These are phyloP conservation scores for Kalaharituber pfeilii DNA, from an alignment of 2,329 filamentous ascomycete genomes.

Conservation along the genomic window DNA sequence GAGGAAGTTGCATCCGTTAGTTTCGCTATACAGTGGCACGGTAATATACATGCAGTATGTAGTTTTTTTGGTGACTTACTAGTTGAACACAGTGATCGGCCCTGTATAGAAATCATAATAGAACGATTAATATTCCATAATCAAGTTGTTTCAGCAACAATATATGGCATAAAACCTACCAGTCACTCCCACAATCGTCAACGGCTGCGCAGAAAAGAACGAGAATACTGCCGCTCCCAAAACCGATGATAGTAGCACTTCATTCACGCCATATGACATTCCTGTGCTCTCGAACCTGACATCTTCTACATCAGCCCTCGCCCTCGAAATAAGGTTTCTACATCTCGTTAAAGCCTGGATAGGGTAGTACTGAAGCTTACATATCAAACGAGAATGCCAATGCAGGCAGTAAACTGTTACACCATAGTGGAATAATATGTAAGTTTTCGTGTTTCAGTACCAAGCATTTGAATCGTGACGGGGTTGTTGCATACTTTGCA, in stretches of 20 bases:
- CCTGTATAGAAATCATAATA: conserved; percentile 28
- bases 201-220: conserved; percentile 60
- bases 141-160: too few species aligned
- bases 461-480: background rate
- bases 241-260: conserved; percentile 73
- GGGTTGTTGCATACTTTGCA: conserved; percentile 61
- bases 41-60: background rate
- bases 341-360: background rate
- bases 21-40: background rate
- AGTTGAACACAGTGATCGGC: conserved; percentile 90
- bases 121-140: background rate
- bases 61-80: too few species aligned
- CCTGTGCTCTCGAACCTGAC: conserved; percentile 58
- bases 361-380: too few species aligned
- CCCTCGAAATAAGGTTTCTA: too few species aligned
- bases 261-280: conserved; percentile 75
- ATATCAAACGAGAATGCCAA: conserved; percentile 83
- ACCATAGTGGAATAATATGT: conserved; percentile 13
- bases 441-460: background rate
- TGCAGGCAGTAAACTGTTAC: conserved; percentile 67
- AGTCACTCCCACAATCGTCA: conserved; percentile 82
- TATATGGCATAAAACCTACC: conserved; percentile 29
- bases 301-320: too few species aligned
- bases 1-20: too few species aligned
- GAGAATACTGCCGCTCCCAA: conserved; percentile 68